Base-by-base conservation (phyloP, 2,329 filamentous ascomycete species). In the Rhinocladiella mackenziei region DNA sequence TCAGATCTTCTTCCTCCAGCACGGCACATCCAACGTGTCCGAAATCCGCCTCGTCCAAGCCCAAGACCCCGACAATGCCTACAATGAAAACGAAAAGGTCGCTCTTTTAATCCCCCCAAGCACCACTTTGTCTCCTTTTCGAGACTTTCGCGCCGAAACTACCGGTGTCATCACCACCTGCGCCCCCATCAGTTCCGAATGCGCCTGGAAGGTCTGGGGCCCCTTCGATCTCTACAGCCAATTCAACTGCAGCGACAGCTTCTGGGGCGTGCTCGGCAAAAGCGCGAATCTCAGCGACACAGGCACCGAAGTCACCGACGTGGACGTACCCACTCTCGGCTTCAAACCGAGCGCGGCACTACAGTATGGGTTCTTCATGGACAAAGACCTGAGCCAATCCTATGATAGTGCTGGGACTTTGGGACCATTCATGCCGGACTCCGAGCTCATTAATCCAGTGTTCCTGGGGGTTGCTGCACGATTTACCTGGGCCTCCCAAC, bases 221-320 rank as follows among this genome's bases (percentile, higher is more conserved):
- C 42, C 42, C 8, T 23, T 41, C 1, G 33, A 48, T 7, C 36
- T 19, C 11, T 49, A 46, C 28, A 51, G 45, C 25, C 44, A 47
- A 25, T 56, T 56, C 39, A 55, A 56, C 23, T 56, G 54, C 39
- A 51, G 39, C 26, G 19, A 49, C 13, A 49, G 53, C 15, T 56
- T 56, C 36, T 56, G 38, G 29, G 54, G 54, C 22, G 36, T 52
- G 7, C 43, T 56, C 3, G 54, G 54, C 11, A 52, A 48, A 22
- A 23, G 37, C 8, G 39, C 51, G 10, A 44, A 46, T 13, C 28
- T 46, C 13, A 45, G 30, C 13, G 30, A 40, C 15, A 40, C 39
- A 17, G 49, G 51, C 15, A 37, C 26, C 13, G 18, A 33, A 17
- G 19, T 39, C 11, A 37, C 37, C 3, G 43, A 53, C 32, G 43